Conservation (phyloP, 192 early-diverging fungal genomes). For the Lunasporangiospora selenospora region DNA sequence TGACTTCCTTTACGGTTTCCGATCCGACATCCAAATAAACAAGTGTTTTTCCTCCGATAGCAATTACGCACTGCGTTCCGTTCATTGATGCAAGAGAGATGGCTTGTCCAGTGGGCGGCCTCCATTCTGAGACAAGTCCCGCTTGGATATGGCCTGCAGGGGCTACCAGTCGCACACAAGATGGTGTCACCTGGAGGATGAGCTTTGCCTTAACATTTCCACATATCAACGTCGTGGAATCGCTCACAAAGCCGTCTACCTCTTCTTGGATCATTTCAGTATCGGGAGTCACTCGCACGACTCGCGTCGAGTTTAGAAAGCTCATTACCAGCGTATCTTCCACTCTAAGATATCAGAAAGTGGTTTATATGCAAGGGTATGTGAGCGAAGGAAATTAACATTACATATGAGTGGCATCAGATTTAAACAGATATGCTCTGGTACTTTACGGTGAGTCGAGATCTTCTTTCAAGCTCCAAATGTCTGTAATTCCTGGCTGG, state of each 20-base stretch:
- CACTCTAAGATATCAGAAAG: conserved; percentile 20
- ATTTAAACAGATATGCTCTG: conserved; percentile 17
- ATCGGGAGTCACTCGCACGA: conserved; percentile 53
- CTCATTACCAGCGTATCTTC: conserved; percentile 64
- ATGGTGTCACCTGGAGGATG: conserved; percentile 56
- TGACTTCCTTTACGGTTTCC: conserved; percentile 39
- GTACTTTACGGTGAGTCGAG: conserved; percentile 56
- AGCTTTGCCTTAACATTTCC: conserved; percentile 31
- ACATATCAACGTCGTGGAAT: conserved; percentile 17
- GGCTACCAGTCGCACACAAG: conserved; percentile 57
- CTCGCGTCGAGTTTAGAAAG: conserved; percentile 66
- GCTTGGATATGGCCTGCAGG: conserved; percentile 40
- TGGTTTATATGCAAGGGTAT: neutral
- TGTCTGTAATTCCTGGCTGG: conserved; percentile 69
- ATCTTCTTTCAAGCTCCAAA: conserved; percentile 73
- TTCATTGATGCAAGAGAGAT: conserved; percentile 69
- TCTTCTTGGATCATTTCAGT: conserved; percentile 58
- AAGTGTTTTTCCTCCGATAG: conserved; percentile 59
- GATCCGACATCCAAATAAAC: conserved; percentile 63
- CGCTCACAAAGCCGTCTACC: conserved; percentile 33
- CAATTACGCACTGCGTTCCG: conserved; percentile 61
- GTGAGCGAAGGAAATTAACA: neutral
- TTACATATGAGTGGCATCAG: neutral
- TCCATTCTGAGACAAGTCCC: conserved; percentile 58
- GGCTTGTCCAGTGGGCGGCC: conserved; percentile 31